Evolutionary conservation across 2,329 filamentous ascomycete species (phyloP), one percentile per base, ranked within the genome.

Genomic region (Diplodia scrobiculata): DNA sequence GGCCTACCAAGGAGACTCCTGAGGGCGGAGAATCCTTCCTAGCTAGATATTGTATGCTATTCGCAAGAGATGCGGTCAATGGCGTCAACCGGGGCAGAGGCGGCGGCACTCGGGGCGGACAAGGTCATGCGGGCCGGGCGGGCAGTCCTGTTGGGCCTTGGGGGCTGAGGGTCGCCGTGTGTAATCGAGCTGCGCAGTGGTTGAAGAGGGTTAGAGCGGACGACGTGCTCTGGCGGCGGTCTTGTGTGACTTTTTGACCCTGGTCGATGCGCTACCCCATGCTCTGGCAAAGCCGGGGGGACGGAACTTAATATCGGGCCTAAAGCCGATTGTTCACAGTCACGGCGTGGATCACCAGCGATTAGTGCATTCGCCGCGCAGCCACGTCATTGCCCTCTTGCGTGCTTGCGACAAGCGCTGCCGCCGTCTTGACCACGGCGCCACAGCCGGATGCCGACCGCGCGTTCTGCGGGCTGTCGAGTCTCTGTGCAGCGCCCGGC

Each of bases 221-320:
- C 60, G 60, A 63, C 60, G 60, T 63, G 60, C 60, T 63, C 47
- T 45, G 48, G 48, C 60, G 60, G 32, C 47, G 48, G 47, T 63
- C 60, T 63, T 63, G 60, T 63, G 60, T 63, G 60, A 63, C 48
- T 53, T 19, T 17, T 19, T 4, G 17, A 36, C 47, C 59, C 41
- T 21, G 10, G 47, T 25, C 36, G 25, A 11, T 14, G 58, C 58
- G 21, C 48, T 52, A n/a, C 60, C 60, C 48, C 60, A 63, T 63
- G 60, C 32, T 62, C 60, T 34, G 17, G 13, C 7, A 52, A 34
- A 41, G 17, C 58, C 41, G 41, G 45, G 58, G 58, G 58, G 45
- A 7, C 58, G 41, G 58, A 29, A 29, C 11, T 34, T 50, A 62
- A 62, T 62, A 50, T 62, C 58, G 58, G 58, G 21, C 58, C 45